phyloP scores from a whole-genome alignment of 345 rosid genomes.

The Luvunga scandens region DNA sequence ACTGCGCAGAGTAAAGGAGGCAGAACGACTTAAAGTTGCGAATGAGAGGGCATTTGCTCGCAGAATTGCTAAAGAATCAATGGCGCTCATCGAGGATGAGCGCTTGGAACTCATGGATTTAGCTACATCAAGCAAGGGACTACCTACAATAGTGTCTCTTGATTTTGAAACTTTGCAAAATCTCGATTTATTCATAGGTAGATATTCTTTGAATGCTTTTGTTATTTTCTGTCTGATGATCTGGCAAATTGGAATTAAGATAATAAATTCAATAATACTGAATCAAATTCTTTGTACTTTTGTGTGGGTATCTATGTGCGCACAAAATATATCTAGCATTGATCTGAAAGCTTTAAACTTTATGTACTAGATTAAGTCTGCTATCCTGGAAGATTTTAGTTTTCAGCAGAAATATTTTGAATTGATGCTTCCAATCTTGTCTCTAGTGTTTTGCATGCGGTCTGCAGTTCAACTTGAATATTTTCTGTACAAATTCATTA shows the following conservation, averaged over 20 bases:
- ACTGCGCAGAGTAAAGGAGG: conserved; percentile 71
- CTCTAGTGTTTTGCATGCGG: background rate
- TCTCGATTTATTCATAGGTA: conserved; percentile 76
- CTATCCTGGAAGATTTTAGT: background rate
- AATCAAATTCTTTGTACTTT: background rate
- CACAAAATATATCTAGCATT: background rate
- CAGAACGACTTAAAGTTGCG: conserved; percentile 84
- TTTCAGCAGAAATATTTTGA: background rate
- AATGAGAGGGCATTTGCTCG: conserved; percentile 89
- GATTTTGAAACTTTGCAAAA: conserved; percentile 72
- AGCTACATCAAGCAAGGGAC: conserved; percentile 64
- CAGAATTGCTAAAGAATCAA: conserved; percentile 79
- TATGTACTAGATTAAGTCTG: background rate
- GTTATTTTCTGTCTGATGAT: background rate
- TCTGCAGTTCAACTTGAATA: background rate
- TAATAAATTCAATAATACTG: background rate
- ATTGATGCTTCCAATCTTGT: background rate
- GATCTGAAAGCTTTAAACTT: background rate
- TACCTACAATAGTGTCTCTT: conserved; percentile 61
- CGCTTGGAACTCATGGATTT: conserved; percentile 91
- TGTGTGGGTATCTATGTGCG: background rate
- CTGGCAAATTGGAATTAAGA: background rate
- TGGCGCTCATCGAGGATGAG: conserved; percentile 82
- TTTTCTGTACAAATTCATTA: background rate
- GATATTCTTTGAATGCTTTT: conserved; percentile 1